A percentile compares a stretch with the other conserved stretches of the same genome.
phyloP scores from a whole-genome alignment of 73 alveolate genomes.

The Diophrys appendiculata region DNA sequence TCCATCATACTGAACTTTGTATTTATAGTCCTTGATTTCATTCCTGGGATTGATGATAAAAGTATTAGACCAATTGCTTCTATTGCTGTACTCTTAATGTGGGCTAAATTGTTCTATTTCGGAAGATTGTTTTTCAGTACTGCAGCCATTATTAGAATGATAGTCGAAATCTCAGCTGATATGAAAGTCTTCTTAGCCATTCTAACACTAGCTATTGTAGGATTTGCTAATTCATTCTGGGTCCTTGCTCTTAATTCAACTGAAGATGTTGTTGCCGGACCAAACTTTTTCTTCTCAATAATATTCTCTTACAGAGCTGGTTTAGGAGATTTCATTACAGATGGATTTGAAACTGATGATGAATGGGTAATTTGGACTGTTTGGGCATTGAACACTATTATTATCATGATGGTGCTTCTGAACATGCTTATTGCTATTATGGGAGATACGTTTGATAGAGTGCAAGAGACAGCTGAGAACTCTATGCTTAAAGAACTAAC shows the following conservation, averaged over 20 bases:
- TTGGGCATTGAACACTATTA: conserved; percentile 19
- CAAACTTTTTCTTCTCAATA: conserved; percentile 19
- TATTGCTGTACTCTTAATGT: conserved; percentile 42
- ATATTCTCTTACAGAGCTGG: conserved; percentile 25
- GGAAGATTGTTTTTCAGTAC: conserved; percentile 42
- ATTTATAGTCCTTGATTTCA: conserved; percentile 19
- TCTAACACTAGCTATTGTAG: conserved; percentile 21
- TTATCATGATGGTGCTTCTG: conserved; percentile 43
- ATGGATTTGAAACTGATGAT: conserved; percentile 26
- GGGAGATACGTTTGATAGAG: conserved; percentile 65
- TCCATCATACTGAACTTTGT: conserved; percentile 28
- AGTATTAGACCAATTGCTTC: conserved; percentile 14
- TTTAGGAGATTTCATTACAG: conserved; percentile 17
- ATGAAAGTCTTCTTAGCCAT: conserved; percentile 41
- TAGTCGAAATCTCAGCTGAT: conserved; percentile 32
- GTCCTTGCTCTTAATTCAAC: conserved; percentile 15
- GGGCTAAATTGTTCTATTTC: conserved; percentile 47
- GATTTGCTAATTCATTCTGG: conserved; percentile 40
- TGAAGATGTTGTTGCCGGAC: conserved; percentile 12
- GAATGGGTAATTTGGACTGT: conserved; percentile 26
- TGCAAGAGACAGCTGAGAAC: conserved; percentile 41
- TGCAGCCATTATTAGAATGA: conserved; percentile 51
- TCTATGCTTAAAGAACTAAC: conserved; percentile 47
- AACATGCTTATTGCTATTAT: conserved; percentile 56
- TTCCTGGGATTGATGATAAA: conserved; percentile 8